Evolutionary conservation across 345 rosid genomes (phyloP).

Genomic region (Arabidopsis suecica): DNA sequence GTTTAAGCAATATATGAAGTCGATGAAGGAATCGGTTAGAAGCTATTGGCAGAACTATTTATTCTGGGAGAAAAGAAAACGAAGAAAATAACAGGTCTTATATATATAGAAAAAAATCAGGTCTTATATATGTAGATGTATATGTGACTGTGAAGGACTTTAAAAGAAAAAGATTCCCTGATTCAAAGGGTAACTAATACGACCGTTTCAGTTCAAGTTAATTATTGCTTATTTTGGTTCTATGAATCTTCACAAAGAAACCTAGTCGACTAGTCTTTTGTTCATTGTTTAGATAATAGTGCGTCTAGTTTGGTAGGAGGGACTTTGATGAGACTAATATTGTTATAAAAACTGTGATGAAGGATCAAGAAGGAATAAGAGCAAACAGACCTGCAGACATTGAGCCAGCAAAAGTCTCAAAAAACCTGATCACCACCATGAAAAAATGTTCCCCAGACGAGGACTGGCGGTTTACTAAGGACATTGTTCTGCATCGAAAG

Average conservation of each 20-base stretch:
- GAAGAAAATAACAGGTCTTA: background rate
- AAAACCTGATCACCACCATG: slow-evolving; percentile 84
- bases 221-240: slow-evolving; percentile 18
- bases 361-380: background rate
- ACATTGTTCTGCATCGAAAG: slow-evolving; percentile 77
- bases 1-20: slow-evolving; percentile 18
- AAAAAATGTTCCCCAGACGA: slow-evolving; percentile 69
- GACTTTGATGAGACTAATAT: slow-evolving; percentile 12
- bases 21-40: background rate
- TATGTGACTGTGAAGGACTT: background rate
- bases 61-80: background rate
- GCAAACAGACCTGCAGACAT: slow-evolving; percentile 79
- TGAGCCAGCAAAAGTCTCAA: slow-evolving; percentile 96
- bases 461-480: slow-evolving; percentile 67
- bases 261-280: background rate
- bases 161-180: background rate
- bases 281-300: slow-evolving; percentile 10
- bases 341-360: slow-evolving; percentile 4
- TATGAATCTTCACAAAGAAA: slow-evolving; percentile 1
- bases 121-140: slow-evolving; percentile 5
- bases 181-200: background rate
- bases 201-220: background rate
- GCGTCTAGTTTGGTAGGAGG: slow-evolving; percentile 6
- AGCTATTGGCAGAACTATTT: slow-evolving; percentile 5
- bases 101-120: background rate